phyloP scores from a whole-genome alignment of 2,329 filamentous ascomycete genomes.

The Colletotrichum higginsianum region DNA sequence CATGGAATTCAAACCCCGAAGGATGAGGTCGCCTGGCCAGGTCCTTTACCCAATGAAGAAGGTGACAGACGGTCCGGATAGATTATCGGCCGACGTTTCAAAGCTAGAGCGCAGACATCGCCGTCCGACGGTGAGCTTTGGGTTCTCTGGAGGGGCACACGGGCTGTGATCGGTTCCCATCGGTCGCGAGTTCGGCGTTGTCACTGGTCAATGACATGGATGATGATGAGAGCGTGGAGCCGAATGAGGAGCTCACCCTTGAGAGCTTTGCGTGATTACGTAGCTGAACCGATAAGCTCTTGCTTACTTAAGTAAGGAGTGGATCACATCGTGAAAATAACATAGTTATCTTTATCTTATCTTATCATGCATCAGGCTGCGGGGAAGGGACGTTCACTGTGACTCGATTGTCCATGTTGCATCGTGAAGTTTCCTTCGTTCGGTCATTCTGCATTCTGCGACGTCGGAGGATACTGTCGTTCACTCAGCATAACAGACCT shows the following conservation, averaged over 20 bases:
- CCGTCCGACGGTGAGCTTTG: slow-evolving; percentile 18
- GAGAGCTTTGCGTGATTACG: slow-evolving; percentile 34
- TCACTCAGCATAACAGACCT: no score
- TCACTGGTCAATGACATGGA: slow-evolving; percentile 39
- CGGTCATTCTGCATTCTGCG: neutral
- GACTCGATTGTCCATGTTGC: neutral
- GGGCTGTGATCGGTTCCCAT: slow-evolving; percentile 17
- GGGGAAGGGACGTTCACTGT: neutral
- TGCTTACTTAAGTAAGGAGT: neutral
- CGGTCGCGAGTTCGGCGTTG: slow-evolving; percentile 40
- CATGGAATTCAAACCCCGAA: neutral
- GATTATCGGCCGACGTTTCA: slow-evolving; percentile 39
- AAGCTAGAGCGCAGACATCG: slow-evolving; percentile 28
- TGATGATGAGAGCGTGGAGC: slow-evolving; percentile 40
- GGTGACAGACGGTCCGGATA: slow-evolving; percentile 35
- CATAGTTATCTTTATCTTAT: slow-evolving; percentile 6
- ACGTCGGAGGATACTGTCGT: no score
- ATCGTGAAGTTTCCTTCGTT: no score
- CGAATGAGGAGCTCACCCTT: slow-evolving; percentile 41
- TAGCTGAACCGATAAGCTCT: slow-evolving; percentile 35
- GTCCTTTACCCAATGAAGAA: slow-evolving; percentile 38
- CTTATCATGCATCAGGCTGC: neutral
- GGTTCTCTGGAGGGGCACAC: slow-evolving; percentile 21
- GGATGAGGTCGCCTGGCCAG: slow-evolving; percentile 22
- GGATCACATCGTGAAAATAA: no score